These are phyloP conservation scores for Corynespora cassiicola DNA, from an alignment of 2,329 filamentous ascomycete species.

Conservation along the genomic window DNA sequence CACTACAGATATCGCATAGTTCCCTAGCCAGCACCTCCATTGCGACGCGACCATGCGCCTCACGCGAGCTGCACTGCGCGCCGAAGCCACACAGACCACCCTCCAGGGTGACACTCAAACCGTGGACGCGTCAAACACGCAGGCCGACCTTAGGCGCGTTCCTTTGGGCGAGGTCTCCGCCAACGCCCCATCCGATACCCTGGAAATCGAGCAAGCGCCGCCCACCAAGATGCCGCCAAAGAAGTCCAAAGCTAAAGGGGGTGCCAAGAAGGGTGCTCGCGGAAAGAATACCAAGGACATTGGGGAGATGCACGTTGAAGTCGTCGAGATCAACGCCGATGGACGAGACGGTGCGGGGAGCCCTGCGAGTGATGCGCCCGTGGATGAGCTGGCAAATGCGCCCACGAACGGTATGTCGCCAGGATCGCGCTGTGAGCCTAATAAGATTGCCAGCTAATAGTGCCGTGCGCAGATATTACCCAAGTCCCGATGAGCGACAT, in stretches of 20 bases:
- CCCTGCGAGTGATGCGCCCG: conserved; percentile 25
- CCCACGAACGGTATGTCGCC: conserved; percentile 25
- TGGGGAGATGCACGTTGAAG: conserved; percentile 24
- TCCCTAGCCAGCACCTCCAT: conserved; percentile 2
- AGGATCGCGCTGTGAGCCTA: conserved; percentile 6
- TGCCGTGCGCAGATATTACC: conserved; percentile 21
- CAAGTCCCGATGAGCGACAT: conserved; percentile 26
- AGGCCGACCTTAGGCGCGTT: conserved; percentile 31
- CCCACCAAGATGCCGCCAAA: conserved; percentile 40
- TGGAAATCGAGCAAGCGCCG: conserved; percentile 25
- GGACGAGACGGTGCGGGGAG: conserved; percentile 24
- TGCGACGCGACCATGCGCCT: conserved; percentile 44
- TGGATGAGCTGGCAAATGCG: conserved; percentile 22
- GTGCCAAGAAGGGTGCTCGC: conserved; percentile 38
- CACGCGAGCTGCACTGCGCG: conserved; percentile 52
- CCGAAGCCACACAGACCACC: conserved; percentile 44
- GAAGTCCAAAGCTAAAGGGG: conserved; percentile 37
- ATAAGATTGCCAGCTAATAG: conserved; percentile 20
- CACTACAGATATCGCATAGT: neutral
- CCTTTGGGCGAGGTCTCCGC: conserved; percentile 50
- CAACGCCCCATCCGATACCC: conserved; percentile 27
- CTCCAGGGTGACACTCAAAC: conserved; percentile 46
- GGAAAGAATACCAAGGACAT: conserved; percentile 38
- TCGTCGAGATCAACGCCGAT: conserved; percentile 24
- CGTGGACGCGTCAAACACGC: conserved; percentile 33